Percentiles rank a stretch among this genome's conserved stretches.
phyloP scores from a whole-genome alignment of 2,329 filamentous ascomycete genomes.

The Alternaria incomplexa region DNA sequence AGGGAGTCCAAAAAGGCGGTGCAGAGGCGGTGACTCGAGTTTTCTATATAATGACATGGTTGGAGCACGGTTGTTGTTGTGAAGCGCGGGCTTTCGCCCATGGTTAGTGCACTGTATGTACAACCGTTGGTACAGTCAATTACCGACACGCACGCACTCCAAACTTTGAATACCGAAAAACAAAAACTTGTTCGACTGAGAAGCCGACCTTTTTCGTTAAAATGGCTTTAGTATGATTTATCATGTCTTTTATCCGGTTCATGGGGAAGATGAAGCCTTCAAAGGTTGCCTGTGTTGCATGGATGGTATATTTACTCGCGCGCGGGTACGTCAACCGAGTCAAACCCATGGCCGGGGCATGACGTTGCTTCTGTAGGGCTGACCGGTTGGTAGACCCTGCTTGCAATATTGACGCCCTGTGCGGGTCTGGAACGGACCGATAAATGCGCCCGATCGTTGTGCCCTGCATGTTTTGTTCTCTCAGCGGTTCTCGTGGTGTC shows the following conservation, averaged over 20 bases:
- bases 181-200: not conserved
- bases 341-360: not conserved
- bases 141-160: not conserved
- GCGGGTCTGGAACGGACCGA: conserved; percentile 12
- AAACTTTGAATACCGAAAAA: not conserved
- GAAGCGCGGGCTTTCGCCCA: not conserved
- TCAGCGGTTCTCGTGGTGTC: not conserved
- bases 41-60: not conserved
- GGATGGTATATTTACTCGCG: not conserved
- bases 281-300: not conserved
- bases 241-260: not conserved
- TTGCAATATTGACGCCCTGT: conserved; percentile 13
- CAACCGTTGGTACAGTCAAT: not conserved
- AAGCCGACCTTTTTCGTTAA: not conserved
- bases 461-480: conserved; percentile 4
- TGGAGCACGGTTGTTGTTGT: not conserved
- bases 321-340: not conserved
- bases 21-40: not conserved
- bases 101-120: not conserved
- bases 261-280: not conserved
- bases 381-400: not conserved
- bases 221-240: not conserved
- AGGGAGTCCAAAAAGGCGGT: not conserved
- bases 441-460: conserved; percentile 15
- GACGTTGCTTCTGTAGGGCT: not conserved